These are phyloP conservation scores for Breviolum minutum DNA, from an alignment of 73 alveolate genomes.

Conservation along the genomic window DNA sequence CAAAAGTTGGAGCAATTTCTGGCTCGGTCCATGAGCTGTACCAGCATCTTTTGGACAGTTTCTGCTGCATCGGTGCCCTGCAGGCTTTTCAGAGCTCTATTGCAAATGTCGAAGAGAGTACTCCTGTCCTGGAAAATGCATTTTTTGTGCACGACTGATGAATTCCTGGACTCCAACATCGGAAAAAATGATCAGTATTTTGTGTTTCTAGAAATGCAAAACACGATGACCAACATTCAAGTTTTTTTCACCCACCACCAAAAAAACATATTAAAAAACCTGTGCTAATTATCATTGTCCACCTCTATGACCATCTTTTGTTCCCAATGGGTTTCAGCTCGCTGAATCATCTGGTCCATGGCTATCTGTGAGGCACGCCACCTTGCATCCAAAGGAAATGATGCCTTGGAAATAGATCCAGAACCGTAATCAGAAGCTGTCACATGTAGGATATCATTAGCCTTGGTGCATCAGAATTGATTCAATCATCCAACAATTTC, in stretches of 20 bases:
- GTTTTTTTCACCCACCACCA: too few species aligned
- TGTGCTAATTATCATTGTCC: neutral
- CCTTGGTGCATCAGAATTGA: constrained; percentile 7
- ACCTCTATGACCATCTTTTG: neutral
- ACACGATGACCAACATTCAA: neutral
- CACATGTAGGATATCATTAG: constrained; percentile 22
- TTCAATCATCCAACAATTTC: neutral
- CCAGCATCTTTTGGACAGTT: neutral
- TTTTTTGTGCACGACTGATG: neutral
- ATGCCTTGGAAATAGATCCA: neutral
- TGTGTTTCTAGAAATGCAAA: neutral
- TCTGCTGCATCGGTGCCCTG: neutral
- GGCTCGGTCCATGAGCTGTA: neutral
- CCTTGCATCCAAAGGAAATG: neutral
- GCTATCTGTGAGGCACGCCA: neutral
- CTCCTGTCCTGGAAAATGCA: neutral
- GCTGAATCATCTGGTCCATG: neutral
- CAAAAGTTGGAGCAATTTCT: too few species aligned
- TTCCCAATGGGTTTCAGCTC: neutral
- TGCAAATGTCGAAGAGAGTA: neutral
- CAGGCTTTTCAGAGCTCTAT: neutral
- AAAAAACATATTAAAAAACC: too few species aligned
- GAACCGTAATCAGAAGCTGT: constrained; percentile 27
- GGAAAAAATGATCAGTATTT: neutral
- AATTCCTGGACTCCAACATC: neutral